These are phyloP conservation scores for Ustilago trichophora DNA, from an alignment of 1,284 basidiomycete genomes.

Conservation along the genomic window DNA sequence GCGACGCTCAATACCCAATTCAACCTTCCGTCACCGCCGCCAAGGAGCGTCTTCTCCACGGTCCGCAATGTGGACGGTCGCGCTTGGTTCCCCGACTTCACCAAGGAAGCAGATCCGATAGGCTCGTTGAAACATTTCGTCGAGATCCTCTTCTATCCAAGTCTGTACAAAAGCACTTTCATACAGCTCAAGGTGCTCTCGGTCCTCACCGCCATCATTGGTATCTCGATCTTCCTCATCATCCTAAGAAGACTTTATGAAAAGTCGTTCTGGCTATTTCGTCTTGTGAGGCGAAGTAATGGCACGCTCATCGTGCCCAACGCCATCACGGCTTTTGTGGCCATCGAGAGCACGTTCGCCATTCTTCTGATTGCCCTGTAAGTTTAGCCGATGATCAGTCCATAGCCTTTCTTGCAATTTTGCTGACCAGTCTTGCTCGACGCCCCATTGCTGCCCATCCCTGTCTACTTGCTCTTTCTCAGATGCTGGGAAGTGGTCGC, in stretches of 20 bases:
- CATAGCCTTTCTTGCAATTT: too few relatives aligned
- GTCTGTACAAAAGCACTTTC: constrained; percentile 10
- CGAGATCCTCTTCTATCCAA: constrained; percentile 19
- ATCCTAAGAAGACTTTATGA: constrained; percentile 24
- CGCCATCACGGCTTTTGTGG: constrained; percentile 25
- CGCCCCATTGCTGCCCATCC: too few relatives aligned
- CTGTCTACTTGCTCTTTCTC: too few relatives aligned
- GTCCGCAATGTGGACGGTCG: constrained; percentile 13
- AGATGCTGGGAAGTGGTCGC: constrained; percentile 28
- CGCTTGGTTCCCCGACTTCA: constrained; percentile 36
- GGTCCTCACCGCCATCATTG: constrained; percentile 19
- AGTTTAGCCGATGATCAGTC: too few relatives aligned
- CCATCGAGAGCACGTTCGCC: constrained; percentile 23
- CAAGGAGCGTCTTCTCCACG: constrained; percentile 20
- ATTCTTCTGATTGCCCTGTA: constrained; percentile 30
- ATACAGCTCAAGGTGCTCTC: constrained; percentile 36
- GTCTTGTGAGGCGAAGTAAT: constrained; percentile 18
- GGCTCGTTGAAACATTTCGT: constrained; percentile 15
- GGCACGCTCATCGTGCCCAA: constrained; percentile 40
- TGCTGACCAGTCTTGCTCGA: too few relatives aligned
- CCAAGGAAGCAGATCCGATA: constrained; percentile 9
- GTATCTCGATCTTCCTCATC: constrained; percentile 29
- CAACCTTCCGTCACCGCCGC: constrained; percentile 18
- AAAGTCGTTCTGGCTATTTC: constrained; percentile 38
- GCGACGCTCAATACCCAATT: constrained; percentile 17